Conservation (phyloP, 257 asterid genomes). For the Solanum phureja region DNA sequence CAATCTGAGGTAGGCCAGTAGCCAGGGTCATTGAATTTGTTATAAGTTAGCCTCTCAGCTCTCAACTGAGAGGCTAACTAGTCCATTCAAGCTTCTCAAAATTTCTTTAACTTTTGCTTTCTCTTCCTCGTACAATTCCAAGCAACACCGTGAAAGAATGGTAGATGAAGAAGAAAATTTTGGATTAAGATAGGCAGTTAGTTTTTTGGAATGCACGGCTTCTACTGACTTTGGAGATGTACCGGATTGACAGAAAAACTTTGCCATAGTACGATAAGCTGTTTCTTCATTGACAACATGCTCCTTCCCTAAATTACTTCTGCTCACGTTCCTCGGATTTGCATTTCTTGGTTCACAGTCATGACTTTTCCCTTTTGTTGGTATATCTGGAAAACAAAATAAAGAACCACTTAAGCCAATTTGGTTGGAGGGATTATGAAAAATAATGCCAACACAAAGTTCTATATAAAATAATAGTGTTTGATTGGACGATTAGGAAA, state of each 20-base stretch:
- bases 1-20: neutral
- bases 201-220: neutral
- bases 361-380: neutral
- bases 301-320: neutral
- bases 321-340: neutral
- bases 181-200: neutral
- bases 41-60: neutral
- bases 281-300: neutral
- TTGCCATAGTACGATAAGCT: neutral
- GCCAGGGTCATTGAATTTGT: neutral
- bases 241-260: neutral
- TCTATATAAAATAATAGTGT: neutral
- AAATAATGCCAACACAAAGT: neutral
- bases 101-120: neutral
- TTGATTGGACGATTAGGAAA: neutral
- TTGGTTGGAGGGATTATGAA: neutral
- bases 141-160: neutral
- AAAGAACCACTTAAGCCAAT: neutral
- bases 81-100: neutral
- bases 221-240: neutral
- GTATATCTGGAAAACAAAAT: neutral
- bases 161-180: neutral
- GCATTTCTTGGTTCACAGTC: neutral
- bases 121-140: constrained; percentile 3
- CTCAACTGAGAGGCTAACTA: neutral